Base-by-base conservation (phyloP, 164 flowering plant genomes). In the Pachysandra terminalis region DNA sequence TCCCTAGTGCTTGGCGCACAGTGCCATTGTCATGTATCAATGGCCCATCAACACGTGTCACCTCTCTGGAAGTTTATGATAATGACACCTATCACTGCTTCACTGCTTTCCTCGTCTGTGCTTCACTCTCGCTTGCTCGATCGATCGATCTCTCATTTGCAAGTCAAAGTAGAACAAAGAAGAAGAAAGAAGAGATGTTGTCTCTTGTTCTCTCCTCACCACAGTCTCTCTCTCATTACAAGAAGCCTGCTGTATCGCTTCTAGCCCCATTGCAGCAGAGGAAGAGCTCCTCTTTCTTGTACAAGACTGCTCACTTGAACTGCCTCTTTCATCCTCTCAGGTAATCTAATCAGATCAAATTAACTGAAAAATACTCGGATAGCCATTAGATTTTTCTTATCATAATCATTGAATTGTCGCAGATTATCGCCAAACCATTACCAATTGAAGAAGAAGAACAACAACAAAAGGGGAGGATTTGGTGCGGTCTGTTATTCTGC, bases 401-500 rank as follows among this genome's bases (percentile, higher is more conserved):
- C 8, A 3, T 22, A 37, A 37, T 9, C 51, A 9, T 35, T 8
- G 3, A 37, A 41, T 35, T 52, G 16, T 61, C 26, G 61, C 65
- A 80, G 85, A 65, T 25, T 75, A 59, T 68, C 81, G 24, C 23
- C 59, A 19, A 41, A 48, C 16, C 9, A 54, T 3, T 26, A 41
- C 32, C 62, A 58, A 35, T 62, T 1, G 77, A 56, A 53, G 74
- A 61, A 19, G 80, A 66, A 56, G n/a, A n/a, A n/a, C n/a, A n/a
- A n/a, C 72, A 72, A 64, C 68, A 69, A 28, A 59, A 63, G 73
- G 1, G 67, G 80, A 63, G 76, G 81, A 41, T 63, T 54, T 19
- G 75, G 87, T 52, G 81, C 78, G 21, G 86, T 83, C 71, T 88
- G 87, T 55, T 81, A 71, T 59, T 75, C 84, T 61, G 76, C 78